Evolutionary conservation across 495 filamentous ascomycete species (phyloP).

Genomic region (Xylaria grammica): DNA sequence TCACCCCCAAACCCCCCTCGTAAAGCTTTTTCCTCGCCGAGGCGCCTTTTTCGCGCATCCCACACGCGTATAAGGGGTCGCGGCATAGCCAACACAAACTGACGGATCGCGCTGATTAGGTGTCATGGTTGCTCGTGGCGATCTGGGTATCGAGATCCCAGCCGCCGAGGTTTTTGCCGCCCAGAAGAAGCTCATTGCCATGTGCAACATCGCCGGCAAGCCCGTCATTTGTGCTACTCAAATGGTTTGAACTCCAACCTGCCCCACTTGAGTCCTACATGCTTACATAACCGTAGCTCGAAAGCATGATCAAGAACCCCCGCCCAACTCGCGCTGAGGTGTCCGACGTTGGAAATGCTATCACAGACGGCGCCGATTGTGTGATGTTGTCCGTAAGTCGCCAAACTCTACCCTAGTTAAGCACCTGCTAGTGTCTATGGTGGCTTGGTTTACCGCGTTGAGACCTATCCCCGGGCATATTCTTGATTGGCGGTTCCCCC

Average conservation of each 20-base stretch:
- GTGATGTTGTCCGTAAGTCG: slow-evolving; percentile 83
- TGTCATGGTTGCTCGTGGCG: slow-evolving; percentile 99
- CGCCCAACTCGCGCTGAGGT: slow-evolving; percentile 97
- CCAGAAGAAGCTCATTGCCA: slow-evolving; percentile 99
- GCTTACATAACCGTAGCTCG: slow-evolving; percentile 52
- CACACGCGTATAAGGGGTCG: too few relatives aligned
- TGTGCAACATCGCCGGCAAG: slow-evolving; percentile 99
- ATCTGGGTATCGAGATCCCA: slow-evolving; percentile 97
- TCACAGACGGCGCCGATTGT: slow-evolving; percentile 96
- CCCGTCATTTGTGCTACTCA: slow-evolving; percentile 87
- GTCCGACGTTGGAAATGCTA: slow-evolving; percentile 96
- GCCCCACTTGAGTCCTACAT: slow-evolving; percentile 39
- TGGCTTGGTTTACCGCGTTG: neutral
- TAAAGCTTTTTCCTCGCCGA: too few relatives aligned
- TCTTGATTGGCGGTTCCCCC: too few relatives aligned
- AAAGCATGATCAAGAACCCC: slow-evolving; percentile 99
- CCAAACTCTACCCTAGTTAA: neutral
- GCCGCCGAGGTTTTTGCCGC: slow-evolving; percentile 98
- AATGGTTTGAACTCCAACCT: slow-evolving; percentile 36
- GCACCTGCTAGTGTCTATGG: neutral
- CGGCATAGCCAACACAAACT: too few relatives aligned
- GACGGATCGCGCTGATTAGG: neutral
- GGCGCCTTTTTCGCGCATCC: too few relatives aligned
- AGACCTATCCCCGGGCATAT: too few relatives aligned
- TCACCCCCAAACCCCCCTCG: too few relatives aligned